Evolutionary conservation across 345 rosid genomes (phyloP), one percentile per base, ranked within the genome.

Genomic region (Citrus mangshanensis): DNA sequence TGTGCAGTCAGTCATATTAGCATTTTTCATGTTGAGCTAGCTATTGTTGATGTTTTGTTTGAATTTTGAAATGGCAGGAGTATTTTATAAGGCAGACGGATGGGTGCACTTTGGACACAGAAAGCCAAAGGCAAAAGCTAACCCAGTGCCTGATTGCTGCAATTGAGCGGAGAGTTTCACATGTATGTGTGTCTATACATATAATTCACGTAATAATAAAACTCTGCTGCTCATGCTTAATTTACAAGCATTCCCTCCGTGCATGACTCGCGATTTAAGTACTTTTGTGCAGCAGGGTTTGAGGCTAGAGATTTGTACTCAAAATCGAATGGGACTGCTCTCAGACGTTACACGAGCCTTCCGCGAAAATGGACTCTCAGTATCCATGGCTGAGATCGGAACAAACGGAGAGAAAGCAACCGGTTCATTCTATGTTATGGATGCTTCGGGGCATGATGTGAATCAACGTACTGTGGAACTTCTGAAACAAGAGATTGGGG

Each of bases 41-140:
- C 6, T 18, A 21, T 42, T 69, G 54, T 46, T 69, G 35, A 69
- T 42, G 55, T 24, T 38, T 38, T 49, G 34, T 60, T 30, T 62
- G 30, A 61, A 18, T 38, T 51, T 70, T 73, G 42, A 28, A 24
- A 51, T 81, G 66, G 63, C 91, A 96, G 94, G 98, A 96, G 82
- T 96, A 94, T 79, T 96, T 89, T 78, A 84, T 96, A 74, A 82
- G 98, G 80, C 95, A 88, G 58, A 88, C 87, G 79, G 92, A 91
- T 64, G 99, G 97, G 1, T 83, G 91, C 84, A 88, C 90, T 34
- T 74, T 89, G 85, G 89, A 89, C 51, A 85, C 91, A 6, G 91
- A 92, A 28, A 67, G 3, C 21, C 92, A 94, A 74, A 83, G 94
- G 85, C 85, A 49, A 6, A 87, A 77, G 40, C 88, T 96, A 42